phyloP scores from a whole-genome alignment of 2,329 filamentous ascomycete genomes.

The Penicillium sp. region DNA sequence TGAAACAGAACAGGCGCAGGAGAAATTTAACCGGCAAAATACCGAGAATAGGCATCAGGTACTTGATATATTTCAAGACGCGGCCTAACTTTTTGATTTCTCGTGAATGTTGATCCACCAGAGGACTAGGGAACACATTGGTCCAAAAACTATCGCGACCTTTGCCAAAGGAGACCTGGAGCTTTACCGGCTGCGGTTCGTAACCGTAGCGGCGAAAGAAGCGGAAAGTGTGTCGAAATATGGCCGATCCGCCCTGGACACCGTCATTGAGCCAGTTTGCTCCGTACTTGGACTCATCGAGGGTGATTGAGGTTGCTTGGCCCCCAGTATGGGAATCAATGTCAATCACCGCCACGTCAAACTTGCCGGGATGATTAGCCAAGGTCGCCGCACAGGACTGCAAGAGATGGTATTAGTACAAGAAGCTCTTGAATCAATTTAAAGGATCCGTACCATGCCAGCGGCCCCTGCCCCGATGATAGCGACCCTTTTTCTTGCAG shows the following conservation, averaged over 20 bases:
- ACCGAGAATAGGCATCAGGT: slow-evolving; percentile 56
- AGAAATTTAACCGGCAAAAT: slow-evolving; percentile 61
- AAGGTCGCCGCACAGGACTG: slow-evolving; percentile 66
- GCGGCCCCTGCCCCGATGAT: slow-evolving; percentile 64
- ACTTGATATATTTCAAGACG: slow-evolving; percentile 56
- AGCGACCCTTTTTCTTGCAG: slow-evolving; percentile 51
- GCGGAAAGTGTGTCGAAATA: slow-evolving; percentile 62
- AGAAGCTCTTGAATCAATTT: neutral
- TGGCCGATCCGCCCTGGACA: slow-evolving; percentile 60
- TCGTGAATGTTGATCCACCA: slow-evolving; percentile 54
- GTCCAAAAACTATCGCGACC: slow-evolving; percentile 58
- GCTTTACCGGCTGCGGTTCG: slow-evolving; percentile 56
- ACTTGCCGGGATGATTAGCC: slow-evolving; percentile 63
- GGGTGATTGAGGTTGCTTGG: slow-evolving; percentile 58
- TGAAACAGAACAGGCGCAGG: slow-evolving; percentile 67
- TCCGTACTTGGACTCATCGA: slow-evolving; percentile 57
- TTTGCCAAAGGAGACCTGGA: slow-evolving; percentile 62
- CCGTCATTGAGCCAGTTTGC: slow-evolving; percentile 62
- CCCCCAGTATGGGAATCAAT: slow-evolving; percentile 59
- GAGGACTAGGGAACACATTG: slow-evolving; percentile 58
- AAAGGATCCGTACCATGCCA: slow-evolving; percentile 51
- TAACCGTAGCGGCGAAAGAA: slow-evolving; percentile 60
- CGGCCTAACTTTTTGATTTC: slow-evolving; percentile 56
- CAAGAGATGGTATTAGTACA: neutral
- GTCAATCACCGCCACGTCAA: slow-evolving; percentile 64